Percentiles rank a stretch among this genome's conserved stretches.
Conservation (phyloP, 2,329 filamentous ascomycete genomes). For the Phialophora tarda region DNA sequence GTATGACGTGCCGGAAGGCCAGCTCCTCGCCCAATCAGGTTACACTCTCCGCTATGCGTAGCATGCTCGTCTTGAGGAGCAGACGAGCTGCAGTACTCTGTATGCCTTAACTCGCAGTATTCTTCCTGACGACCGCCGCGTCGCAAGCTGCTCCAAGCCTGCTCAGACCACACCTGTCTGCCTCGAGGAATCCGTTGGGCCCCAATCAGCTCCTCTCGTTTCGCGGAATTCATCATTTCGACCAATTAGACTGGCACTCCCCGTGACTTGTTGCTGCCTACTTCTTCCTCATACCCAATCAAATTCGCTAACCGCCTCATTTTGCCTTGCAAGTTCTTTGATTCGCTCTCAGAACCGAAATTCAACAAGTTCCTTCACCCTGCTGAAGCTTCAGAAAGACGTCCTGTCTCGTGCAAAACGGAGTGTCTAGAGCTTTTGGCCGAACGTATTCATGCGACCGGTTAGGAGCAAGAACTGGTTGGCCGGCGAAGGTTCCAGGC, state of each 20-base stretch:
- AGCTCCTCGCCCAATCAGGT: conserved; percentile 24
- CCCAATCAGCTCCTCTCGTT: conserved; percentile 5
- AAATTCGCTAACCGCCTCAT: neutral
- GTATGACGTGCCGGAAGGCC: neutral
- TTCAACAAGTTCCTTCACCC: neutral
- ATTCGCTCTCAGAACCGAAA: conserved; percentile 1
- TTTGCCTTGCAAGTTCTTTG: neutral
- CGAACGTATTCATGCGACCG: neutral
- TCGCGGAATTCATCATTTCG: neutral
- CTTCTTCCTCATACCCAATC: conserved; percentile 2
- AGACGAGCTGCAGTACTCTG: neutral
- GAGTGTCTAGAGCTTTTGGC: neutral
- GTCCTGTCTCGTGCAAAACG: neutral
- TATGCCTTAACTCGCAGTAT: neutral
- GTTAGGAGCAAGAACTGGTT: neutral
- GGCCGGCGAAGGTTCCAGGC: neutral
- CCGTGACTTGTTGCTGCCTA: conserved; percentile 7
- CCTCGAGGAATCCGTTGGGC: neutral
- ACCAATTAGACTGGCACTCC: conserved; percentile 18
- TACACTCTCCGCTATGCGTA: conserved; percentile 16
- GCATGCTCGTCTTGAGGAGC: neutral
- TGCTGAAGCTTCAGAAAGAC: neutral
- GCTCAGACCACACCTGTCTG: neutral
- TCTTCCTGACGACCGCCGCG: neutral
- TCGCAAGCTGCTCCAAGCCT: neutral